Percentiles rank a stretch among this genome's conserved stretches.
Conservation (phyloP, 2,329 filamentous ascomycete species). For the Blastomyces percursus region DNA sequence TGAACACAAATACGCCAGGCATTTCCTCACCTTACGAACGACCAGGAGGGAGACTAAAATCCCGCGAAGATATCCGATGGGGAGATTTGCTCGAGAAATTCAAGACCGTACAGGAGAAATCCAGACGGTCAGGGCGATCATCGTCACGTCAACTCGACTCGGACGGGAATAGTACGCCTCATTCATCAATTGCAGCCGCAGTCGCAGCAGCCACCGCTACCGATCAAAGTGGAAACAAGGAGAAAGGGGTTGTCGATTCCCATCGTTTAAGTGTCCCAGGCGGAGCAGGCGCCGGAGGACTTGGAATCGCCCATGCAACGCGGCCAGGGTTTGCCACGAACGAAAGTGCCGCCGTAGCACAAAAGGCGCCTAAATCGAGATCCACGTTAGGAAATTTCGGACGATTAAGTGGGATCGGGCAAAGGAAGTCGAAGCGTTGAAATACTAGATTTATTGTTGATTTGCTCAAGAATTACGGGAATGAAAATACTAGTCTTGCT, state of each 20-base stretch:
- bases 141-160: conserved; percentile 40
- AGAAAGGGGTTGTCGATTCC: conserved; percentile 16
- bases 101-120: conserved; percentile 75
- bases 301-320: conserved; percentile 6
- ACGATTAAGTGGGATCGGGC: conserved; percentile 58
- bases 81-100: conserved; percentile 90
- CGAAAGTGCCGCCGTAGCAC: conserved; percentile 22
- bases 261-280: conserved; percentile 20
- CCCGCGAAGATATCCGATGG: conserved; percentile 85
- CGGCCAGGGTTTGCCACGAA: conserved; percentile 5
- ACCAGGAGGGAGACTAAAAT: conserved; percentile 55
- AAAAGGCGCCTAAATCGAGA: conserved; percentile 43
- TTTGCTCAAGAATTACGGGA: neutral
- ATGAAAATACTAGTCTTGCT: neutral
- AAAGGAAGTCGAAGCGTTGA: conserved; percentile 43
- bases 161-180: conserved; percentile 35
- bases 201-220: conserved; percentile 21
- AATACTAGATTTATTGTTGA: neutral
- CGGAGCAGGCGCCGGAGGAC: conserved; percentile 18
- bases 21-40: conserved; percentile 50
- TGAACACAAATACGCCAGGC: neutral
- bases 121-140: conserved; percentile 56
- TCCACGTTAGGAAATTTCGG: conserved; percentile 59
- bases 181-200: conserved; percentile 24
- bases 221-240: conserved; percentile 21